phyloP scores from a whole-genome alignment of 1,139 yeast genomes.

The Blastobotrys petasosporus region DNA sequence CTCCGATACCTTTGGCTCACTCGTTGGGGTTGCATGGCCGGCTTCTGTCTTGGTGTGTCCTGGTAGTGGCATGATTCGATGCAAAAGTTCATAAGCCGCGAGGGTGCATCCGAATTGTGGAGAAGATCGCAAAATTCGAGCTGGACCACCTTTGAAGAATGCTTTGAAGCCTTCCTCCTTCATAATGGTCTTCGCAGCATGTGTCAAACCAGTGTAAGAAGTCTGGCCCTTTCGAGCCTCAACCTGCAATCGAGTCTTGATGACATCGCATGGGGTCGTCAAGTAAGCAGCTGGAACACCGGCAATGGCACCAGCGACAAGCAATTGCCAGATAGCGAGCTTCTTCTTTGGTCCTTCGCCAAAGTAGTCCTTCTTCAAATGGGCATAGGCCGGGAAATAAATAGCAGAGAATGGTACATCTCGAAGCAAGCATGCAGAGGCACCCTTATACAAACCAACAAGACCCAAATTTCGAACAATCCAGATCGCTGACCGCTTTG shows the following conservation, averaged over 20 bases:
- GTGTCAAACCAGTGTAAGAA: conserved; percentile 65
- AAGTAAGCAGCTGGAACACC: conserved; percentile 98
- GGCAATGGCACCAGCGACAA: conserved; percentile 87
- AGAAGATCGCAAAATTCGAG: conserved; percentile 89
- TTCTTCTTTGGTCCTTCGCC: conserved; percentile 69
- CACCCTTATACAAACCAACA: conserved; percentile 86
- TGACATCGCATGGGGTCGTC: conserved; percentile 95
- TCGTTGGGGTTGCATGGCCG: conserved; percentile 38
- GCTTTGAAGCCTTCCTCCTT: conserved; percentile 77
- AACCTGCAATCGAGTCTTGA: conserved; percentile 90
- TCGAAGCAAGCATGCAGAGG: conserved; percentile 82
- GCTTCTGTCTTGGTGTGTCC: conserved; percentile 38
- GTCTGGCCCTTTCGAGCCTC: conserved; percentile 75
- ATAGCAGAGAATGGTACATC: conserved; percentile 97
- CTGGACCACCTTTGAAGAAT: conserved; percentile 94
- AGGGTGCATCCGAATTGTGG: conserved; percentile 97
- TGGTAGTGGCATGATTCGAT: conserved; percentile 50
- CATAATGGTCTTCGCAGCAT: conserved; percentile 68
- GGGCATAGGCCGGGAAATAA: conserved; percentile 96
- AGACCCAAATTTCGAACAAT: conserved; percentile 77
- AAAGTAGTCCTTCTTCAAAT: conserved; percentile 74
- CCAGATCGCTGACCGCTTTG: conserved; percentile 54
- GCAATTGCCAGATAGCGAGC: conserved; percentile 75
- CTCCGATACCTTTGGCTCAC: conserved; percentile 24
- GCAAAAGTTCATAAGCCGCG: conserved; percentile 90